phyloP scores from a whole-genome alignment of 768 basidiomycete genomes.

The Suillus lakei region DNA sequence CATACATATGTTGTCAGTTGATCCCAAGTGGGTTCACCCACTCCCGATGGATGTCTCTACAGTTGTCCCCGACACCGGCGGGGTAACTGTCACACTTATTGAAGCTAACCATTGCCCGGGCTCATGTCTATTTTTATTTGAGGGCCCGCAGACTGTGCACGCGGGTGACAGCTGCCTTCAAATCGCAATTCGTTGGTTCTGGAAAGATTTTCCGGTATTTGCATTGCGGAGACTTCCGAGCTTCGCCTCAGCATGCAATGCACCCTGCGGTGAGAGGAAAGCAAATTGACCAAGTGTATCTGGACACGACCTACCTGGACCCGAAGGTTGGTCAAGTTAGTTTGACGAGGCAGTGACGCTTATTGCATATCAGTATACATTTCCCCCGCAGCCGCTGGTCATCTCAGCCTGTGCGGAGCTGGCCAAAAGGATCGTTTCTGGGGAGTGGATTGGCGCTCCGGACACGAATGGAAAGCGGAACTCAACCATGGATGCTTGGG shows the following conservation, averaged over 20 bases:
- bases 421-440: slow-evolving; percentile 58
- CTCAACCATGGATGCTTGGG: slow-evolving; percentile 57
- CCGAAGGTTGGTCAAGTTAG: slow-evolving; percentile 60
- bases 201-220: slow-evolving; percentile 80
- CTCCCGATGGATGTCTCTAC: slow-evolving; percentile 81
- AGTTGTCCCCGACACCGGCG: slow-evolving; percentile 78
- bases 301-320: slow-evolving; percentile 96
- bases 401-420: slow-evolving; percentile 91
- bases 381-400: slow-evolving; percentile 94
- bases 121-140: slow-evolving; percentile 91
- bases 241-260: slow-evolving; percentile 83
- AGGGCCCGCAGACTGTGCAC: slow-evolving; percentile 87
- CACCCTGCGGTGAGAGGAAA: slow-evolving; percentile 88
- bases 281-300: slow-evolving; percentile 83
- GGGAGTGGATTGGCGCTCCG: slow-evolving; percentile 38
- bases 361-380: slow-evolving; percentile 68
- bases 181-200: slow-evolving; percentile 73
- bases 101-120: slow-evolving; percentile 99
- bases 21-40: slow-evolving; percentile 86
- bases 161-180: slow-evolving; percentile 85
- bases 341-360: slow-evolving; percentile 7
- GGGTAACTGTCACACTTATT: slow-evolving; percentile 91
- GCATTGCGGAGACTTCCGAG: slow-evolving; percentile 94
- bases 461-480: slow-evolving; percentile 27
- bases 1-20: slow-evolving; percentile 87